phyloP scores from a whole-genome alignment of 2,329 filamentous ascomycete genomes.

The Fusarium foetens region DNA sequence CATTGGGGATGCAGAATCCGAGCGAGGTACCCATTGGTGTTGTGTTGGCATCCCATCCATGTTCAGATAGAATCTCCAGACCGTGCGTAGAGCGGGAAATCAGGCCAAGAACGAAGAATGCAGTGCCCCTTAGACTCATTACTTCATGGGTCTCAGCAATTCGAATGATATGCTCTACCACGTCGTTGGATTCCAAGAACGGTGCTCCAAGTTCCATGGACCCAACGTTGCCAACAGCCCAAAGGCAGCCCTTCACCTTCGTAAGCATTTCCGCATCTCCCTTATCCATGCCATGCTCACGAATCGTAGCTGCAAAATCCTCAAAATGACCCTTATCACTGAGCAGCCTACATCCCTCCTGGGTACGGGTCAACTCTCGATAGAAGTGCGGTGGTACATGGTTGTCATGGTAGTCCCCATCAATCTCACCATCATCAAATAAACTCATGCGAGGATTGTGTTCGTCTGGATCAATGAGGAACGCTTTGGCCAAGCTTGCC shows the following conservation, averaged over 20 bases:
- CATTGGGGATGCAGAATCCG: conserved; percentile 85
- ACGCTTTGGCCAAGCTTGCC: conserved; percentile 90
- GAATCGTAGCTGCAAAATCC: conserved; percentile 89
- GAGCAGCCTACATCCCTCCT: conserved; percentile 89
- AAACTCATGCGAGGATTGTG: conserved; percentile 66
- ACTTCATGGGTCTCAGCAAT: conserved; percentile 91
- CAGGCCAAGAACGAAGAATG: conserved; percentile 93
- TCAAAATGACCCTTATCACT: conserved; percentile 96
- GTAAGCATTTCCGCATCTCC: conserved; percentile 86
- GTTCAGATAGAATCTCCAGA: conserved; percentile 87
- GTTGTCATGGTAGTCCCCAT: conserved; percentile 68
- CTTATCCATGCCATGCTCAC: conserved; percentile 84
- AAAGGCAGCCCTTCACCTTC: conserved; percentile 96
- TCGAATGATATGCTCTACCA: conserved; percentile 85
- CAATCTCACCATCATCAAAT: conserved; percentile 67
- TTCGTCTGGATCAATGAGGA: conserved; percentile 72
- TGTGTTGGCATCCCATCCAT: conserved; percentile 93
- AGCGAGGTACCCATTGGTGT: conserved; percentile 84
- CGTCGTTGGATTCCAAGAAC: conserved; percentile 89
- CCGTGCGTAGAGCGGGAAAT: conserved; percentile 93
- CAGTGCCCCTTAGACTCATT: conserved; percentile 92
- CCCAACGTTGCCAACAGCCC: conserved; percentile 97
- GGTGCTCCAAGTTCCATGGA: conserved; percentile 97
- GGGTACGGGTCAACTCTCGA: conserved; percentile 89
- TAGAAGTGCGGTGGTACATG: conserved; percentile 98